Evolutionary conservation across 176 grass and related monocot species (phyloP), one percentile per base, ranked within the genome.

Genomic region (Ampelocalamus luodianensis): DNA sequence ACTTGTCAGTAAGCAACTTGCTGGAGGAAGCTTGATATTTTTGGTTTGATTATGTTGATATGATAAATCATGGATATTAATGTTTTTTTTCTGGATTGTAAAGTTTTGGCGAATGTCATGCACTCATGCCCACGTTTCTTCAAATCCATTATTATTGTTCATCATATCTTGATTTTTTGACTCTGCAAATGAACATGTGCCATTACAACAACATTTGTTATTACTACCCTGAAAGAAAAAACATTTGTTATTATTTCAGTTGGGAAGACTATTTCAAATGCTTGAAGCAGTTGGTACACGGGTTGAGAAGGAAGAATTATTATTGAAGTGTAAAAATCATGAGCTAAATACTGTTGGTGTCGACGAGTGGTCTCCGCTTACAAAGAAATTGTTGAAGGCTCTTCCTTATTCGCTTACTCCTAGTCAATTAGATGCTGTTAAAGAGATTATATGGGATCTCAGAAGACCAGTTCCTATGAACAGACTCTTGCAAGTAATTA

Each of bases 391-490:
- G 48, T 84, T 95, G 74, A 88, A 90, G 70, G 71, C 87, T 77
- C 91, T 98, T 78, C 93, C 93, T 67, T 98, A 93, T 90, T 88
- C 85, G 22, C 93, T 98, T 71, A 98, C 96, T 69, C 78, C 69
- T 87, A 90, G 96, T 81, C 96, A 98, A 78, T 79, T 92, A 51
- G 89, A 90, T 90, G 93, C 93, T 80, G 89, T 93, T 93, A 92
- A 88, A 87, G 96, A 98, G 85, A 98, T 98, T 88, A 93, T 95
- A 93, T 95, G 93, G 91, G 96, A 98, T 88, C 96, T 98, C 69
- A 95, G 92, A 79, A 90, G 87, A 82, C 93, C 87, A 42, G 89
- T 98, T 49, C 93, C 96, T 27, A 95, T 98, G 96, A 98, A 98
- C 55, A 93, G 93, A 82, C 93, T 98, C 73, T 78, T 98, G 74